Evolutionary conservation across 2,329 filamentous ascomycete species (phyloP), one percentile per base, ranked within the genome.

Genomic region (Xylariales sp.): DNA sequence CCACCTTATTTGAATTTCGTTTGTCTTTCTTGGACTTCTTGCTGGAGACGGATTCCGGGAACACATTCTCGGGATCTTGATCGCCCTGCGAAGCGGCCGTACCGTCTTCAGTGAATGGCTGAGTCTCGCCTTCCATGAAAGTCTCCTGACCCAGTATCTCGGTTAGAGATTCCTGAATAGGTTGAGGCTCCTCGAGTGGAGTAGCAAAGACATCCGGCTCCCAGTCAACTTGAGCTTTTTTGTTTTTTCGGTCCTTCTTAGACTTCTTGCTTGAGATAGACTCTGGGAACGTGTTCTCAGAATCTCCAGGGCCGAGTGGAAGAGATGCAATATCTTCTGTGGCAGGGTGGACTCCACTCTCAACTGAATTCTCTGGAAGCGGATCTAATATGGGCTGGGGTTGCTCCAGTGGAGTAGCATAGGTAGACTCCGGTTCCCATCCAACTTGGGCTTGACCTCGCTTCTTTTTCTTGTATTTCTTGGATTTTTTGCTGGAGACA

Each of bases 181-280:
- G 24, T 11, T 31, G 27, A 3, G 25, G 15, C n/a, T 31, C 36
- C 10, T 9, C 25, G 8, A 12, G 19, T 11, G 15, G 11, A 14
- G 25, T 10, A 21, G 7, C 12, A 11, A 8, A 2, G 16, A 9
- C 16, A 6, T 24, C 25, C 4, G 29, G 25, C 11, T 38, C 36
- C 36, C 36, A 31, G 14, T 38, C 36, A 11, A 20, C 10, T 20
- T 20, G 15, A 18, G 16, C 7, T 8, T 37, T 58, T 31, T 54
- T 55, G 43, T 55, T 53, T 48, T 54, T 58, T 34, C 59, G 57
- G 44, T 44, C 39, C 38, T 48, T 58, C 53, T 45, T 57, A 44
- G 41, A 42, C 24, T 49, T 63, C 46, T 65, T 63, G 37, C 42
- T 51, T 25, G 49, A 45, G 28, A 41, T 53, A 40, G 45, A 21